These are phyloP conservation scores for Cladophialophora chaetospira DNA, from an alignment of 2,329 filamentous ascomycete species.

Conservation along the genomic window DNA sequence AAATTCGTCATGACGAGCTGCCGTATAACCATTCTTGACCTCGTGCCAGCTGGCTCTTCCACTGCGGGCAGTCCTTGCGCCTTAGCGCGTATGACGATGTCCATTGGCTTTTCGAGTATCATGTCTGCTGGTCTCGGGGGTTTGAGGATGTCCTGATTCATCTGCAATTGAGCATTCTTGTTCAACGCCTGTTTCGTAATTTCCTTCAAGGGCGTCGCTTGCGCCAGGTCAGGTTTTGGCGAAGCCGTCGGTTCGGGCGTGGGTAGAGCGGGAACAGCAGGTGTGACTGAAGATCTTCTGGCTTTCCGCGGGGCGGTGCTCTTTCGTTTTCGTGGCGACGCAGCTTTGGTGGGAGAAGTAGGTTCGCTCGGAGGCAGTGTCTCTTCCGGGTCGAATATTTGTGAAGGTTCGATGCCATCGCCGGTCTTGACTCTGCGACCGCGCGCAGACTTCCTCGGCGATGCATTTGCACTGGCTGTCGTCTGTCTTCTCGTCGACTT, in stretches of 20 bases:
- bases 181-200: slow-evolving; percentile 71
- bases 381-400: slow-evolving; percentile 61
- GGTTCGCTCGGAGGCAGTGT: slow-evolving; percentile 51
- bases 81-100: slow-evolving; percentile 86
- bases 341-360: slow-evolving; percentile 54
- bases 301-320: slow-evolving; percentile 52
- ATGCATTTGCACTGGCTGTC: slow-evolving; percentile 49
- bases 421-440: slow-evolving; percentile 50
- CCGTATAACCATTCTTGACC: slow-evolving; percentile 86
- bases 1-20: slow-evolving; percentile 93
- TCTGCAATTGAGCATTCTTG: slow-evolving; percentile 53
- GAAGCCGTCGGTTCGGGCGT: slow-evolving; percentile 58
- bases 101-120: slow-evolving; percentile 84
- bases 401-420: slow-evolving; percentile 61
- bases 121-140: slow-evolving; percentile 76
- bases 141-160: slow-evolving; percentile 57
- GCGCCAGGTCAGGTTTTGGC: slow-evolving; percentile 56
- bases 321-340: slow-evolving; percentile 68
- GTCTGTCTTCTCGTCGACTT: slow-evolving; percentile 61
- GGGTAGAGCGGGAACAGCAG: slow-evolving; percentile 41
- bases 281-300: slow-evolving; percentile 40
- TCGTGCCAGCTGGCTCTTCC: slow-evolving; percentile 76
- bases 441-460: slow-evolving; percentile 38
- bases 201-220: slow-evolving; percentile 67
- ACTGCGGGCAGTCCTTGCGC: slow-evolving; percentile 59